Evolutionary conservation across 805 yeast species (phyloP).

Genomic region (Candida ficus): DNA sequence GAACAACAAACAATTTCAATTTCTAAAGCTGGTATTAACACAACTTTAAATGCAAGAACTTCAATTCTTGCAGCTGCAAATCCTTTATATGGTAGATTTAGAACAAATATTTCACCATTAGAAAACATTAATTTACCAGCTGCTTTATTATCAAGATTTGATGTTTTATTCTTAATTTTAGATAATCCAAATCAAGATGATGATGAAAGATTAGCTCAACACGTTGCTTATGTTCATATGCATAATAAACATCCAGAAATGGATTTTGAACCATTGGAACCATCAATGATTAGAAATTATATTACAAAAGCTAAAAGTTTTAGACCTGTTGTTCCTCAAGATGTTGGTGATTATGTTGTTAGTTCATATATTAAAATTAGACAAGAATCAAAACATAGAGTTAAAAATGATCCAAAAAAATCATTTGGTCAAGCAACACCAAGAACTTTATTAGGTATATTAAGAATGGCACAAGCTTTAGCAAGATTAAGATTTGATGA

Average conservation of each 20-base stretch:
- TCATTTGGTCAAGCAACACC: slow-evolving; percentile 93
- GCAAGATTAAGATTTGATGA: slow-evolving; percentile 84
- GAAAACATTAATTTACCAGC: slow-evolving; percentile 97
- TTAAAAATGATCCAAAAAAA: slow-evolving; percentile 54
- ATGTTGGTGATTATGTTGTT: slow-evolving; percentile 82
- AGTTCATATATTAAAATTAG: slow-evolving; percentile 86
- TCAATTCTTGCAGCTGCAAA: slow-evolving; percentile 98
- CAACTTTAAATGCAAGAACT: slow-evolving; percentile 92
- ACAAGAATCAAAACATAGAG: slow-evolving; percentile 80
- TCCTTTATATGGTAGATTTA: slow-evolving; percentile 92
- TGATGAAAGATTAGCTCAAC: slow-evolving; percentile 85
- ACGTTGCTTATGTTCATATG: slow-evolving; percentile 95
- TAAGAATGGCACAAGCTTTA: slow-evolving; percentile 90
- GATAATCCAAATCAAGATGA: slow-evolving; percentile 77
- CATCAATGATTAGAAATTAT: slow-evolving; percentile 78
- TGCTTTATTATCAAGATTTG: slow-evolving; percentile 92
- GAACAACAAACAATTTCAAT: slow-evolving; percentile 98
- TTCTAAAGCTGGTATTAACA: slow-evolving; percentile 95
- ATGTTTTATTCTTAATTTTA: slow-evolving; percentile 77
- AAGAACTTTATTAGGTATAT: slow-evolving; percentile 84
- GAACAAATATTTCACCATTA: slow-evolving; percentile 82
- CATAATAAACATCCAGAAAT: slow-evolving; percentile 79
- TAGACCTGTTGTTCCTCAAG: slow-evolving; percentile 80
- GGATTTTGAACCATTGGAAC: slow-evolving; percentile 71
- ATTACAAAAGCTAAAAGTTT: slow-evolving; percentile 79